phyloP scores from a whole-genome alignment of 768 basidiomycete genomes.

The Kockovaella imperatae region DNA sequence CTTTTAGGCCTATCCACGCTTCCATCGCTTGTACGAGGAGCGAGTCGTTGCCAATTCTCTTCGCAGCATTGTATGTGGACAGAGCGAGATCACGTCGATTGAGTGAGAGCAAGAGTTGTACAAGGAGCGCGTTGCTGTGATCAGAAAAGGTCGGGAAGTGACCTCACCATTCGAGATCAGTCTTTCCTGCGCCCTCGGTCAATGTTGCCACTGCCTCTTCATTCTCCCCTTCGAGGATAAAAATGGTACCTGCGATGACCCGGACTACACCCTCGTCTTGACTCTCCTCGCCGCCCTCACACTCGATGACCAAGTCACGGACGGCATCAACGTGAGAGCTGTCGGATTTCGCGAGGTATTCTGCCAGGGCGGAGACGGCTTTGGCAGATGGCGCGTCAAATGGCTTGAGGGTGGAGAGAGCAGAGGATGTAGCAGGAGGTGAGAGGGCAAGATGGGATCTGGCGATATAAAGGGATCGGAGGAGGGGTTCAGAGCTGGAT shows the following conservation, averaged over 20 bases:
- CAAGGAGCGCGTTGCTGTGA: slow-evolving; percentile 65
- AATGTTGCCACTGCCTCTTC: slow-evolving; percentile 91
- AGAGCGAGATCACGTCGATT: slow-evolving; percentile 78
- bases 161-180: slow-evolving; percentile 84
- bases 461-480: slow-evolving; percentile 40
- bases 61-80: slow-evolving; percentile 73
- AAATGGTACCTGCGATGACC: slow-evolving; percentile 79
- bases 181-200: slow-evolving; percentile 57
- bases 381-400: slow-evolving; percentile 17
- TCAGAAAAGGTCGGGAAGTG: not conserved
- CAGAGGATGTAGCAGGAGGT: slow-evolving; percentile 15
- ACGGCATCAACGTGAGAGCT: slow-evolving; percentile 62
- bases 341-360: slow-evolving; percentile 51
- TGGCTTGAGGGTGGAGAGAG: slow-evolving; percentile 18
- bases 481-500: slow-evolving; percentile 21
- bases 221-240: slow-evolving; percentile 70
- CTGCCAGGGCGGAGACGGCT: slow-evolving; percentile 66
- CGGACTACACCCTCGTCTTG: slow-evolving; percentile 64
- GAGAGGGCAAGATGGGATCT: slow-evolving; percentile 40
- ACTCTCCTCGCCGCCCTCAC: slow-evolving; percentile 61
- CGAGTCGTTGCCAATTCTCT: slow-evolving; percentile 81
- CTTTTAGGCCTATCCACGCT: slow-evolving; percentile 52
- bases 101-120: slow-evolving; percentile 85
- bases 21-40: slow-evolving; percentile 83
- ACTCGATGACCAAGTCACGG: slow-evolving; percentile 76